Evolutionary conservation across 345 rosid species (phyloP), one percentile per base, ranked within the genome.

Genomic region (Gossypium ekmanianum): DNA sequence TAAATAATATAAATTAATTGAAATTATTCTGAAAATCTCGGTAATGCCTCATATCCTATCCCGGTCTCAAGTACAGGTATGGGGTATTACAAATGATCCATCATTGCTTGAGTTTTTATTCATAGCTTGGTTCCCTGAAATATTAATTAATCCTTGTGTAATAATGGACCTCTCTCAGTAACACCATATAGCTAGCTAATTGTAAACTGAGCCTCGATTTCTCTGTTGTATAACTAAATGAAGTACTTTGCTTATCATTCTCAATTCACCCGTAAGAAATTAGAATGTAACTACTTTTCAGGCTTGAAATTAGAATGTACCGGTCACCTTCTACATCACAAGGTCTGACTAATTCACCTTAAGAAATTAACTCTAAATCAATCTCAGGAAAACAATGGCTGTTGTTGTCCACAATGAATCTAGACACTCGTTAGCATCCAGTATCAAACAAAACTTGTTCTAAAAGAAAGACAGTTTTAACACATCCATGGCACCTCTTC

Each of bases 391-490:
- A 16, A 68, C 9, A 68, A 69, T 50, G 44, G 22, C 69, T 1
- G 11, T 20, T 9, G 50, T 80, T 70, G 79, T 56, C 74, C 79
- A 61, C 12, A 12, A 73, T 22, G 47, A 75, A 68, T 29, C 72
- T 59, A 59, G 56, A 20, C 55, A 20, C 61, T 72, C 70, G 29
- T 55, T 62, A 1, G 73, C 70, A 70, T 70, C 61, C 44, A 12
- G 55, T 22, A 58, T 52, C 22, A 77, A 77, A 64, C 76, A 75
- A 68, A 78, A 75, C 61, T 64, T 50, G 76, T 64, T 66, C 54
- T 2, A 66, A 66, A 27, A 22, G 44, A 24, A 11, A 47, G 71
- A 41, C 59, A 52, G 61, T 61, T 50, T 75, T 17, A 75, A 48
- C 65, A 78, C 77, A 81, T 78, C 64, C 56, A 54, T 81, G 9